Conservation (phyloP, 208 protist species). For the Leptomonas pyrrhocoris region DNA sequence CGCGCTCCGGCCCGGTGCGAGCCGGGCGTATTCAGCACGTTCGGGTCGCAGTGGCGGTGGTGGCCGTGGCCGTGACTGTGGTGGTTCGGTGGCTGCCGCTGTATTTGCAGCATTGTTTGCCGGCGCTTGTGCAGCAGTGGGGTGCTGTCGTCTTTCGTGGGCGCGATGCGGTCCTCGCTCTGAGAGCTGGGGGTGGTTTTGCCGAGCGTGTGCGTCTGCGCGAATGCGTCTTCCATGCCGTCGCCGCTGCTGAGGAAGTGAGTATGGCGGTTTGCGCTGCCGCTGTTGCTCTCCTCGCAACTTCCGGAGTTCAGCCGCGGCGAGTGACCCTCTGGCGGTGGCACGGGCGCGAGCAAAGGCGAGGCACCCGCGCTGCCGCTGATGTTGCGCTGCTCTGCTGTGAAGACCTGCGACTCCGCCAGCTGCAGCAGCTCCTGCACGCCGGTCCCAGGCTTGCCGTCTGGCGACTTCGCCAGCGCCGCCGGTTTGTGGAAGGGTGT, state of each 20-base stretch:
- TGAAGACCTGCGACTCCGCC: conserved; percentile 1
- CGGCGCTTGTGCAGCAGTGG: conserved; percentile 9
- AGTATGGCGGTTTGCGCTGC: conserved; percentile 1
- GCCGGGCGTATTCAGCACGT: not conserved
- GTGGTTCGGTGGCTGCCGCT: not conserved
- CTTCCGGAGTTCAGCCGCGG: not conserved
- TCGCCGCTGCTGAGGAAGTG: conserved; percentile 3
- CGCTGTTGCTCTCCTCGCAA: conserved; percentile 14
- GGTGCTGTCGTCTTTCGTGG: conserved; percentile 5
- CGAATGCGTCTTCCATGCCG: not conserved
- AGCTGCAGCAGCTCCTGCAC: conserved; percentile 15
- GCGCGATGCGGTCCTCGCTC: conserved; percentile 4
- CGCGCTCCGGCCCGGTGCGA: not conserved
- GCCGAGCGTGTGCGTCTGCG: not conserved
- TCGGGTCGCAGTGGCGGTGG: not conserved
- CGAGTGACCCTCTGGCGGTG: not conserved
- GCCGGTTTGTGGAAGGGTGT: not conserved
- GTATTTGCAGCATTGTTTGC: not conserved
- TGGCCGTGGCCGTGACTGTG: too few relatives aligned
- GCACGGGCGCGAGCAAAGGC: not conserved
- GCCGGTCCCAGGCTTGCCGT: conserved; percentile 12
- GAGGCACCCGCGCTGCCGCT: conserved; percentile 12
- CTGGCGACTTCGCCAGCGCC: conserved; percentile 12
- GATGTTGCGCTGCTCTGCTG: conserved; percentile 9
- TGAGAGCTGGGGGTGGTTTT: conserved; percentile 10